A percentile compares a stretch with the other conserved stretches of the same genome.
Evolutionary conservation across 1,284 basidiomycete genomes (phyloP).

Genomic region (Ganoderma meredithae): DNA sequence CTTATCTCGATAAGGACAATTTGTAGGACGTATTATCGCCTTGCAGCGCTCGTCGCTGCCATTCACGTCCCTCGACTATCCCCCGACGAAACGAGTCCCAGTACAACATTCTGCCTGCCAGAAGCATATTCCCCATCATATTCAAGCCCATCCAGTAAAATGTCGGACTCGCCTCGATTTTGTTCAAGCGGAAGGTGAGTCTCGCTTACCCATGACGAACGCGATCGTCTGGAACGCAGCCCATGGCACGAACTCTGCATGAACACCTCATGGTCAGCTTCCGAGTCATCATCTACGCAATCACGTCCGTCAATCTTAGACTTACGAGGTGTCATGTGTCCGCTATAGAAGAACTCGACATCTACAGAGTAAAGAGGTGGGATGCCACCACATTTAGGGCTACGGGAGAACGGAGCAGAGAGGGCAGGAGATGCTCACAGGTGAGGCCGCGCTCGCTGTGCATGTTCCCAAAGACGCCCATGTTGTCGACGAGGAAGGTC

Average conservation of each 20-base stretch:
- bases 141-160: not conserved
- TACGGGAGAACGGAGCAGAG: too few species aligned
- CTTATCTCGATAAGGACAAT: too few species aligned
- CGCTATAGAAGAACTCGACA: slow-evolving; percentile 62
- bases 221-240: slow-evolving; percentile 58
- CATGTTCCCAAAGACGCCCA: slow-evolving; percentile 46
- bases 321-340: slow-evolving; percentile 68
- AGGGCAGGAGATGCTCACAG: slow-evolving; percentile 31
- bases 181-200: slow-evolving; percentile 50
- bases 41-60: too few species aligned
- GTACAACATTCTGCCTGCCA: too few species aligned
- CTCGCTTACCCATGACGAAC: slow-evolving; percentile 59
- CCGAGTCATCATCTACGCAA: not conserved
- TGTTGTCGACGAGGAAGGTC: slow-evolving; percentile 45
- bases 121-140: too few species aligned
- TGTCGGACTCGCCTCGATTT: not conserved
- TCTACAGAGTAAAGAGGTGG: slow-evolving; percentile 40
- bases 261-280: not conserved
- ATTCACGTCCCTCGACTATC: too few species aligned
- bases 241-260: slow-evolving; percentile 64
- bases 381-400: not conserved
- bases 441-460: slow-evolving; percentile 47
- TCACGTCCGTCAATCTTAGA: slow-evolving; percentile 33
- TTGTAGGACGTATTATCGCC: too few species aligned
- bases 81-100: too few species aligned